These are phyloP conservation scores for Sporisorium iseilematis-ciliati DNA, from an alignment of 1,284 basidiomycete genomes.

Conservation along the genomic window DNA sequence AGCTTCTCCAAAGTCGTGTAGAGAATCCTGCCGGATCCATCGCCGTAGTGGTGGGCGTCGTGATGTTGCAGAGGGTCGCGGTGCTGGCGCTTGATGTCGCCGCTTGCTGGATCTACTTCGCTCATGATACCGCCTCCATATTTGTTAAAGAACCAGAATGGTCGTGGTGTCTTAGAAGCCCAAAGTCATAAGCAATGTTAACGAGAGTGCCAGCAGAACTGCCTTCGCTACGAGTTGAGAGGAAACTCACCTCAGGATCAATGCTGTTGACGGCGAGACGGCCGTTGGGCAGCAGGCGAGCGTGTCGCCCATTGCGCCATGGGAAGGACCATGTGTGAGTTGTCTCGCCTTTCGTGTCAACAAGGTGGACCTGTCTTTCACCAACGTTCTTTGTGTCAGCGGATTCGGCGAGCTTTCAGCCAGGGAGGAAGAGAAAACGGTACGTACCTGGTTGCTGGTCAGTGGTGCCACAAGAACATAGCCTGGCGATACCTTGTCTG, in stretches of 20 bases:
- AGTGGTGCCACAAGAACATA: constrained; percentile 2
- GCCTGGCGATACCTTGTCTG: constrained; percentile 4
- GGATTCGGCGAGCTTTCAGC: not conserved
- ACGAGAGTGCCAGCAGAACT: not conserved
- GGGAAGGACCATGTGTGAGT: constrained; percentile 5
- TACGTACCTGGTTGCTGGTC: constrained; percentile 6
- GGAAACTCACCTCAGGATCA: not conserved
- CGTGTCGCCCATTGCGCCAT: constrained; percentile 6
- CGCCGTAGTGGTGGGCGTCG: constrained; percentile 7
- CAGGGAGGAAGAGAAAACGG: no score
- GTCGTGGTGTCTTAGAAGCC: not conserved
- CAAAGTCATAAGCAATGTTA: no score
- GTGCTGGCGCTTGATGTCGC: constrained; percentile 1
- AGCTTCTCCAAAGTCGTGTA: constrained; percentile 6
- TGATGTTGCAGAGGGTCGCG: constrained; percentile 4
- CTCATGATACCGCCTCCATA: constrained; percentile 7
- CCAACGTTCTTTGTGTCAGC: not conserved
- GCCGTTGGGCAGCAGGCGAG: constrained; percentile 5
- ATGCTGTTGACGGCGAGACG: constrained; percentile 5
- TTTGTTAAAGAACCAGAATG: constrained; percentile 10
- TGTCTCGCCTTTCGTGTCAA: not conserved
- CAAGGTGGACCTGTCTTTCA: constrained; percentile 1
- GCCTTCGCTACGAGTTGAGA: not conserved
- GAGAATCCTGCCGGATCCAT: constrained; percentile 7
- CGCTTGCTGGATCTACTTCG: constrained; percentile 1